These are phyloP conservation scores for Fusarium xyrophilum DNA, from an alignment of 2,329 filamentous ascomycete species.

Conservation along the genomic window DNA sequence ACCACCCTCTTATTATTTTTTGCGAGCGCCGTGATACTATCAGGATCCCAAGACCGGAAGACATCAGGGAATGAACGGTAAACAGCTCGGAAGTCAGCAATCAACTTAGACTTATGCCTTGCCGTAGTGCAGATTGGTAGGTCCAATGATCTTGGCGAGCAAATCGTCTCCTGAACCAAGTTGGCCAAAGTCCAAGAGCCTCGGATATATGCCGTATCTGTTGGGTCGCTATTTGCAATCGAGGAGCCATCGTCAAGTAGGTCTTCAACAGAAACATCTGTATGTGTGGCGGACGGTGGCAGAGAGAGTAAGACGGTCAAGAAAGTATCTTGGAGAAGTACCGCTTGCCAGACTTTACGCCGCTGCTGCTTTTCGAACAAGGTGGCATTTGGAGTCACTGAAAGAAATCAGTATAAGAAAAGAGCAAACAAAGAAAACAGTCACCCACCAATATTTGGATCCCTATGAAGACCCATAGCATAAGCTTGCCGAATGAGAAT, in stretches of 20 bases:
- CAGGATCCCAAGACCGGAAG: slow-evolving; percentile 72
- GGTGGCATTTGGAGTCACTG: slow-evolving; percentile 69
- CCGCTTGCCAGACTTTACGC: slow-evolving; percentile 82
- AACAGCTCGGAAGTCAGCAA: slow-evolving; percentile 73
- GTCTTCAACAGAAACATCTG: slow-evolving; percentile 78
- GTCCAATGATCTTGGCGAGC: slow-evolving; percentile 75
- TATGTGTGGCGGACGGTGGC: slow-evolving; percentile 79
- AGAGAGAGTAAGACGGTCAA: slow-evolving; percentile 78
- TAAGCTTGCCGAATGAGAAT: slow-evolving; percentile 80
- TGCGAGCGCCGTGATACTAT: slow-evolving; percentile 64
- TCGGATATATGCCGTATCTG: slow-evolving; percentile 74
- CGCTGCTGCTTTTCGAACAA: slow-evolving; percentile 79
- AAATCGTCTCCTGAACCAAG: slow-evolving; percentile 78
- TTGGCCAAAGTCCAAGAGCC: slow-evolving; percentile 82
- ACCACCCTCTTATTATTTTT: slow-evolving; percentile 69
- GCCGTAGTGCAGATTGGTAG: slow-evolving; percentile 73
- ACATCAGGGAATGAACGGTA: slow-evolving; percentile 75
- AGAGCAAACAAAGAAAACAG: neutral
- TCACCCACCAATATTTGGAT: slow-evolving; percentile 71
- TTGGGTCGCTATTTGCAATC: slow-evolving; percentile 66
- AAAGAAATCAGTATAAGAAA: slow-evolving; percentile 32
- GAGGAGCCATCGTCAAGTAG: slow-evolving; percentile 67
- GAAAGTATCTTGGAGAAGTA: slow-evolving; percentile 82
- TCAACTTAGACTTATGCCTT: slow-evolving; percentile 72
- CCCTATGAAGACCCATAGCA: slow-evolving; percentile 80